Conservation (phyloP, 2,329 filamentous ascomycete species). For the Teratosphaeria destructans region DNA sequence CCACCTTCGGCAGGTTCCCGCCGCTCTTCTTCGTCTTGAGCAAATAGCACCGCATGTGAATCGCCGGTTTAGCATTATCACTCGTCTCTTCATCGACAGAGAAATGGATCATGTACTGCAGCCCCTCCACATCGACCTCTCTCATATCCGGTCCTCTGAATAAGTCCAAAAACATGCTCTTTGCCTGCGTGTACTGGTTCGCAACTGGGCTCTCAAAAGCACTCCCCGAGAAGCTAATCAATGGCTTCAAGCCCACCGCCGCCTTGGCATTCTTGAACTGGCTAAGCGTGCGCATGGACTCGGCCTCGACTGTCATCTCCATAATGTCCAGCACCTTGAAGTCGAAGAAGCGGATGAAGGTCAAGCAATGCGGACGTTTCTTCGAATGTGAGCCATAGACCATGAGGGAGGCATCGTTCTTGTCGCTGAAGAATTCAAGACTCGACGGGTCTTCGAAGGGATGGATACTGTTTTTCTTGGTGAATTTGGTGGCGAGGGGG, state of each 20-base stretch:
- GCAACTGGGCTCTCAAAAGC: slow-evolving; percentile 73
- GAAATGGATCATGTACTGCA: slow-evolving; percentile 82
- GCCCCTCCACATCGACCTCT: slow-evolving; percentile 86
- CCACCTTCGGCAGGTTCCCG: slow-evolving; percentile 68
- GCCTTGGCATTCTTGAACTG: slow-evolving; percentile 59
- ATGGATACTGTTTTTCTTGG: slow-evolving; percentile 92
- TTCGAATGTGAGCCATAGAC: slow-evolving; percentile 80
- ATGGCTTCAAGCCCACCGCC: slow-evolving; percentile 72
- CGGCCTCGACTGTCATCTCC: slow-evolving; percentile 72
- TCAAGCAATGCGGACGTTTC: slow-evolving; percentile 89
- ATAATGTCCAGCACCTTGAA: slow-evolving; percentile 91
- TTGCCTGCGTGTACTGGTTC: slow-evolving; percentile 74
- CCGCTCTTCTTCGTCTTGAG: slow-evolving; percentile 71
- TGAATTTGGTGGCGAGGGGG: slow-evolving; percentile 79
- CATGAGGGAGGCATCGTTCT: slow-evolving; percentile 84
- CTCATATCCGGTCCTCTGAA: slow-evolving; percentile 73
- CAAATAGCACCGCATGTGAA: slow-evolving; percentile 69
- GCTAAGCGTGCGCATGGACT: slow-evolving; percentile 56
- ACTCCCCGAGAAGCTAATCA: slow-evolving; percentile 83
- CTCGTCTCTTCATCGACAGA: slow-evolving; percentile 50
- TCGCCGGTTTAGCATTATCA: slow-evolving; percentile 32
- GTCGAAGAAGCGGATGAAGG: slow-evolving; percentile 70
- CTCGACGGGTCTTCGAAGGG: slow-evolving; percentile 85
- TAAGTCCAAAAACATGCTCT: slow-evolving; percentile 79
- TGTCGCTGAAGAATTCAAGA: slow-evolving; percentile 89